These are phyloP conservation scores for Angomonas deanei DNA, from an alignment of 208 protist genomes.

Conservation along the genomic window DNA sequence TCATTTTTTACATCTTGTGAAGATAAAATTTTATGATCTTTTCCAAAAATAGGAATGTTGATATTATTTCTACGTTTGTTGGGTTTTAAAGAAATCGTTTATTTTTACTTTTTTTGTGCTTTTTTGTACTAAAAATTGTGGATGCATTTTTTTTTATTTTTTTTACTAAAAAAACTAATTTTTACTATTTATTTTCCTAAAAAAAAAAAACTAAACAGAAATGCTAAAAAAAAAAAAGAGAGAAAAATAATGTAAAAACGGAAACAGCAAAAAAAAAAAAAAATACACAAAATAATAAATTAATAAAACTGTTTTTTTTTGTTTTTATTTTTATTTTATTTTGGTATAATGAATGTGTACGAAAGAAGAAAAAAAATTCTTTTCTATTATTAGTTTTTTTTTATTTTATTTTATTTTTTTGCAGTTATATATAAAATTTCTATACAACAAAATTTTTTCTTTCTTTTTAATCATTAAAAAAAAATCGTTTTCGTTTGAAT, in stretches of 20 bases:
- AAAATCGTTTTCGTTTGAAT: background rate
- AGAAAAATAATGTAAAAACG: background rate
- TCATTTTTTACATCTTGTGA: background rate
- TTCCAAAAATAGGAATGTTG: background rate
- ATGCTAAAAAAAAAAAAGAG: background rate
- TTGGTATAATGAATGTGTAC: background rate
- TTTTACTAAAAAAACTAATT: background rate
- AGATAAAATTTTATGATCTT: background rate
- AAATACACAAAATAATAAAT: background rate
- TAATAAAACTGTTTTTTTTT: background rate
- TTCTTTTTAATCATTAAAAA: too few relatives aligned
- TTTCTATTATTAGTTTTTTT: too few relatives aligned
- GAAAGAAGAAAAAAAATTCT: background rate
- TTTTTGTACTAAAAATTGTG: background rate
- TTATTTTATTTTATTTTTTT: too few relatives aligned
- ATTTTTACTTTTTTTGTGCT: slow-evolving; percentile 3
- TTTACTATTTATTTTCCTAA: background rate
- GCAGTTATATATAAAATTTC: too few relatives aligned
- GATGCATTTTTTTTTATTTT: background rate
- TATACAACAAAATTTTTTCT: too few relatives aligned
- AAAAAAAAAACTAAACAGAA: slow-evolving; percentile 3
- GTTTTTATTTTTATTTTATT: too few relatives aligned
- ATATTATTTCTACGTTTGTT: background rate
- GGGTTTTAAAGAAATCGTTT: background rate
- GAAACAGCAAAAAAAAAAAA: slow-evolving; percentile 7